These are phyloP conservation scores for Serendipita vermifera DNA, from an alignment of 768 basidiomycete genomes.

Conservation along the genomic window DNA sequence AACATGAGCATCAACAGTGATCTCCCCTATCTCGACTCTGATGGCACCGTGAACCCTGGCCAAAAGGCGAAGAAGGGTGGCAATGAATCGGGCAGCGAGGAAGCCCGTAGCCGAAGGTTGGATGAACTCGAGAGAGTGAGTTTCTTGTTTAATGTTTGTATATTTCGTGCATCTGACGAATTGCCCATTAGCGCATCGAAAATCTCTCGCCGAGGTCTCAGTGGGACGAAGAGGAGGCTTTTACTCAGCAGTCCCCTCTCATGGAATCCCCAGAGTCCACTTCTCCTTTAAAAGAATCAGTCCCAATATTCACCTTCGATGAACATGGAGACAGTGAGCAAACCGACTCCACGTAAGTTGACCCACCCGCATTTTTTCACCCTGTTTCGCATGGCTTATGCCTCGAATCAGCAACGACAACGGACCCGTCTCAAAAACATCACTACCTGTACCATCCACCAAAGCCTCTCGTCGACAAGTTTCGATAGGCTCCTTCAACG, in stretches of 20 bases:
- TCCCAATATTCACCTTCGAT: conserved; percentile 3
- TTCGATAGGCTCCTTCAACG: not conserved
- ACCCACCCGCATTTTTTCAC: not conserved
- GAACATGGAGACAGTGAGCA: not conserved
- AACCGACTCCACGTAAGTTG: not conserved
- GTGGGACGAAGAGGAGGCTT: not conserved
- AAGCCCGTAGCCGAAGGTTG: conserved; percentile 60
- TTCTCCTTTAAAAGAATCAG: not conserved
- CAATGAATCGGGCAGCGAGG: conserved; percentile 42
- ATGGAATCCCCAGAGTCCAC: conserved; percentile 4
- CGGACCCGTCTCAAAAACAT: too few relatives aligned
- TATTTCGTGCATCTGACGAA: not conserved
- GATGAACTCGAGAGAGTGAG: conserved; percentile 65
- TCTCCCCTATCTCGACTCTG: not conserved
- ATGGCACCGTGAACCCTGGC: not conserved
- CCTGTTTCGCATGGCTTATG: not conserved
- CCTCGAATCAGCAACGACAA: not conserved
- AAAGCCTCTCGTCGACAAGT: conserved; percentile 5
- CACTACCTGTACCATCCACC: not conserved
- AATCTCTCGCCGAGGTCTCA: conserved; percentile 7
- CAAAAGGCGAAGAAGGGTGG: not conserved
- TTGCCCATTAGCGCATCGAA: not conserved
- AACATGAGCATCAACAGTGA: not conserved
- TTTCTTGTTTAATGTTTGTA: conserved; percentile 12
- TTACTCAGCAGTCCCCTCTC: not conserved